phyloP scores from a whole-genome alignment of 2,329 filamentous ascomycete species.

The Fusarium sp. region DNA sequence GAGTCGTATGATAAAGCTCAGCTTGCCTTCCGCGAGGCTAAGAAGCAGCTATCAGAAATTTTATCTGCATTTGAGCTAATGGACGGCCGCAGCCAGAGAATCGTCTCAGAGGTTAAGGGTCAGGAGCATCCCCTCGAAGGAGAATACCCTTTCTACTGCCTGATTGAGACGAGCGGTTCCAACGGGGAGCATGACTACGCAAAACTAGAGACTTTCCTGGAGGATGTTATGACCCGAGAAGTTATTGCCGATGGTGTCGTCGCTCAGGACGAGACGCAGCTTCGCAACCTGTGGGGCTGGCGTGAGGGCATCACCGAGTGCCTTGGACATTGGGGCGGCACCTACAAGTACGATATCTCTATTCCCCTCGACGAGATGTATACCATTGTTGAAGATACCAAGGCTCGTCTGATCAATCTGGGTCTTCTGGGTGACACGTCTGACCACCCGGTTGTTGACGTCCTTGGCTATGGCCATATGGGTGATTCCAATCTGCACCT shows the following conservation, averaged over 20 bases:
- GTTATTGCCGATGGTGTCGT: slow-evolving; percentile 90
- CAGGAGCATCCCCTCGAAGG: slow-evolving; percentile 83
- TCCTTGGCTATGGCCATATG: slow-evolving; percentile 99
- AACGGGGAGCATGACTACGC: slow-evolving; percentile 92
- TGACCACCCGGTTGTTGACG: slow-evolving; percentile 80
- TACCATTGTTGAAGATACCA: slow-evolving; percentile 84
- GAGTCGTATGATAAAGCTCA: slow-evolving; percentile 91
- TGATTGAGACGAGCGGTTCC: slow-evolving; percentile 95
- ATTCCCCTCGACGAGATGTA: slow-evolving; percentile 91
- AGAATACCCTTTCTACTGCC: slow-evolving; percentile 91
- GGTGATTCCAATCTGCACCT: slow-evolving; percentile 95
- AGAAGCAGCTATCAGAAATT: slow-evolving; percentile 90
- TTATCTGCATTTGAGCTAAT: slow-evolving; percentile 98
- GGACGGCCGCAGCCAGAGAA: slow-evolving; percentile 82
- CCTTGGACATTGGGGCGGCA: slow-evolving; percentile 87
- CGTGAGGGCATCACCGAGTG: slow-evolving; percentile 92
- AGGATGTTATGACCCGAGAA: slow-evolving; percentile 87
- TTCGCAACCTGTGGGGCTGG: slow-evolving; percentile 86
- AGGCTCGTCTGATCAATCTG: slow-evolving; percentile 73
- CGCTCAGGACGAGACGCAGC: slow-evolving; percentile 92
- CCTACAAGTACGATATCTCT: slow-evolving; percentile 98
- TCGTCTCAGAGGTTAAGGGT: slow-evolving; percentile 77
- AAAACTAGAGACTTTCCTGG: slow-evolving; percentile 89
- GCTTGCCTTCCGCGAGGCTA: slow-evolving; percentile 85
- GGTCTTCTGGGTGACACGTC: slow-evolving; percentile 81